Evolutionary conservation across 176 grass and related monocot species (phyloP).

Genomic region (Aegilops sharonensis): DNA sequence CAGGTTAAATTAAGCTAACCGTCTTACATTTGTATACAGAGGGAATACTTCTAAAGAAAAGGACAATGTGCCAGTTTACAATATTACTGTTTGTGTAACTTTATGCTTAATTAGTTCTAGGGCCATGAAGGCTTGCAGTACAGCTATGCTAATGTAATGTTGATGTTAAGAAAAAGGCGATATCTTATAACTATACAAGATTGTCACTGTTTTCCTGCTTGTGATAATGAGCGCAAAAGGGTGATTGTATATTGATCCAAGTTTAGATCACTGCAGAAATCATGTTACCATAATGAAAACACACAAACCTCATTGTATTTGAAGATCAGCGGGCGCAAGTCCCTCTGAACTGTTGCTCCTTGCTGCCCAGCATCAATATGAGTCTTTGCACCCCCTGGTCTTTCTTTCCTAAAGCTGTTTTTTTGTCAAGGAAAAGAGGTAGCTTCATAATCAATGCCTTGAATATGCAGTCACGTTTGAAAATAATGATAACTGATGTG

Average conservation of each 20-base stretch:
- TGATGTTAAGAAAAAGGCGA: neutral
- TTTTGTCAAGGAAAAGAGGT: slow-evolving; percentile 21
- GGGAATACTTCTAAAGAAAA: too few species aligned
- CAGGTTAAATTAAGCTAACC: too few species aligned
- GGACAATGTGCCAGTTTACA: too few species aligned
- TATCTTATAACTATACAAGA: neutral
- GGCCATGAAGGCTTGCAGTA: neutral
- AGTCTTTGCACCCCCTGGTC: slow-evolving; percentile 34
- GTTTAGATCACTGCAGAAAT: neutral
- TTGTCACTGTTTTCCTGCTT: neutral
- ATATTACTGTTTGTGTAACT: too few species aligned
- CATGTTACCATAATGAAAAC: neutral
- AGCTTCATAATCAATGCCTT: slow-evolving; percentile 19
- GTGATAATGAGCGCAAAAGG: slow-evolving; percentile 3
- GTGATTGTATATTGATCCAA: slow-evolving; percentile 12
- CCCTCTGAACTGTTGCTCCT: slow-evolving; percentile 58
- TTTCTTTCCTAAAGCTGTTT: slow-evolving; percentile 82
- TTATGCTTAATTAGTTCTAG: neutral
- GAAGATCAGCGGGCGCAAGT: slow-evolving; percentile 80
- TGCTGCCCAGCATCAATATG: slow-evolving; percentile 30
- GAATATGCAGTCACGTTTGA: slow-evolving; percentile 9
- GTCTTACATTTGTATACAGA: too few species aligned
- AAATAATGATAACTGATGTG: neutral
- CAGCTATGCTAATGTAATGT: neutral
- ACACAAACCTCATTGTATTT: slow-evolving; percentile 89